These are phyloP conservation scores for Entrophospora sp. DNA, from an alignment of 192 early-diverging fungal genomes.

Conservation along the genomic window DNA sequence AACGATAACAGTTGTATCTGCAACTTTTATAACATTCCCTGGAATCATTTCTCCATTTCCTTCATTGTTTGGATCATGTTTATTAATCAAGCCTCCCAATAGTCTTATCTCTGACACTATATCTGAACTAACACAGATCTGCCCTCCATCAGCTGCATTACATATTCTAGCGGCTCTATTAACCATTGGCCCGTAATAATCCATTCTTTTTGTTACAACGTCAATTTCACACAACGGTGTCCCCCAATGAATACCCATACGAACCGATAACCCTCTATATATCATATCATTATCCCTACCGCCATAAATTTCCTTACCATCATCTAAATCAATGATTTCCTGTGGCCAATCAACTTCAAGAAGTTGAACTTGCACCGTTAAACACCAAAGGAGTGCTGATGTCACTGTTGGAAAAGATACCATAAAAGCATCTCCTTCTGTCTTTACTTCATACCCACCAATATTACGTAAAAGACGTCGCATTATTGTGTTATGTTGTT, in stretches of 20 bases:
- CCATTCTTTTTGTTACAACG: slow-evolving; percentile 85
- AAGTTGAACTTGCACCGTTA: slow-evolving; percentile 76
- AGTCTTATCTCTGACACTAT: slow-evolving; percentile 40
- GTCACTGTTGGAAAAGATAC: slow-evolving; percentile 78
- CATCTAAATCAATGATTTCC: slow-evolving; percentile 69
- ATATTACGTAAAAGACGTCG: slow-evolving; percentile 67
- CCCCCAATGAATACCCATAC: slow-evolving; percentile 93
- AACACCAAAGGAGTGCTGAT: slow-evolving; percentile 77
- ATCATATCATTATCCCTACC: slow-evolving; percentile 47
- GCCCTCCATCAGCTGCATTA: slow-evolving; percentile 79
- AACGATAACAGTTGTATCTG: slow-evolving; percentile 18
- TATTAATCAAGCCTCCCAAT: slow-evolving; percentile 20
- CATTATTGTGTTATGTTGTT: slow-evolving; percentile 78
- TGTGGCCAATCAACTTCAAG: slow-evolving; percentile 79
- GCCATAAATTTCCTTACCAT: slow-evolving; percentile 66
- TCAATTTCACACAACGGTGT: slow-evolving; percentile 78
- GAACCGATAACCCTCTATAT: slow-evolving; percentile 79
- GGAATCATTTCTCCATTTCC: slow-evolving; percentile 24
- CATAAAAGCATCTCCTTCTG: slow-evolving; percentile 93
- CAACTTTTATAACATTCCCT: slow-evolving; percentile 2
- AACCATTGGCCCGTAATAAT: slow-evolving; percentile 93
- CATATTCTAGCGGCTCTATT: slow-evolving; percentile 80
- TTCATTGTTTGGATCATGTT: slow-evolving; percentile 21
- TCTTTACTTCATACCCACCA: slow-evolving; percentile 93
- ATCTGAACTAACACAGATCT: slow-evolving; percentile 81